These are phyloP conservation scores for Colletotrichum magnum DNA, from an alignment of 2,329 filamentous ascomycete genomes.

Conservation along the genomic window DNA sequence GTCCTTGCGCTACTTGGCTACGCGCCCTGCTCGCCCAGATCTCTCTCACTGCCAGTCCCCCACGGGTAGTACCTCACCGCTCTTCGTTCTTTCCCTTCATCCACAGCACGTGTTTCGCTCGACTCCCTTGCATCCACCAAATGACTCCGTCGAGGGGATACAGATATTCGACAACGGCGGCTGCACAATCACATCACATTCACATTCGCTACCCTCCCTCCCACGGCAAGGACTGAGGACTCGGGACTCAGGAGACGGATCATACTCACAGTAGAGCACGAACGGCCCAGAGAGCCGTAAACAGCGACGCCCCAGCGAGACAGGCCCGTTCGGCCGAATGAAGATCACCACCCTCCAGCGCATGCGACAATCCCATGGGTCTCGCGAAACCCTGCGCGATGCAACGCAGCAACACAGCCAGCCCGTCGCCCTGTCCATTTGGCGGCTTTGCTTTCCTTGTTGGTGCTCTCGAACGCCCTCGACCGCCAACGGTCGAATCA, in stretches of 20 bases:
- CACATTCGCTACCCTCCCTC: not conserved
- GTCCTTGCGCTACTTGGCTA: too few relatives aligned
- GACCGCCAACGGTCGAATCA: slow-evolving; percentile 22
- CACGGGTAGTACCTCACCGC: not conserved
- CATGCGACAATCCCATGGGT: slow-evolving; percentile 10
- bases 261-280: not conserved
- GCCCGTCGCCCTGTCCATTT: slow-evolving; percentile 20
- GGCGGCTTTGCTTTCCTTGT: slow-evolving; percentile 21
- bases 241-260: too few relatives aligned
- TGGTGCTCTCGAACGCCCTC: slow-evolving; percentile 2
- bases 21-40: too few relatives aligned
- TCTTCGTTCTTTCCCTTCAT: not conserved
- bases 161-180: not conserved
- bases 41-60: too few relatives aligned
- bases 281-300: slow-evolving; percentile 6
- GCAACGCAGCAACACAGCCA: slow-evolving; percentile 23
- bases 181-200: slow-evolving; percentile 1
- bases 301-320: slow-evolving; percentile 12
- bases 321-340: slow-evolving; percentile 37
- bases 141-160: not conserved
- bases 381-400: slow-evolving; percentile 18
- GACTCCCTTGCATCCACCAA: slow-evolving; percentile 6
- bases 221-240: too few relatives aligned
- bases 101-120: not conserved
- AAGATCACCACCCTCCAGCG: slow-evolving; percentile 27